phyloP scores from a whole-genome alignment of 106 monocot genomes.

The Dendrobium chrysotoxum region DNA sequence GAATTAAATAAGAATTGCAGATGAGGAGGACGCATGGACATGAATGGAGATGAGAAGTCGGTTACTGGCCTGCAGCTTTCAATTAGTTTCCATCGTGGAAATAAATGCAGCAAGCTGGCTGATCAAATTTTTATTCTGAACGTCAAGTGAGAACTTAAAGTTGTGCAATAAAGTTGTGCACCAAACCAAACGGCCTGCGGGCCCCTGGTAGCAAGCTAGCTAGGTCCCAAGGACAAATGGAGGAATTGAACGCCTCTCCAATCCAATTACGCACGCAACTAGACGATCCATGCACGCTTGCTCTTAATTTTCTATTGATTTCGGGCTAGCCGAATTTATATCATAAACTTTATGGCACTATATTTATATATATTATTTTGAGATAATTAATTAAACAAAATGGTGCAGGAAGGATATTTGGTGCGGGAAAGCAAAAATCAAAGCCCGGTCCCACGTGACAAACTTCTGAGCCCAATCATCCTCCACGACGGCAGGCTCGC shows the following conservation, averaged over 20 bases:
- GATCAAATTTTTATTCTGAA: not conserved
- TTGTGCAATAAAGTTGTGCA: not conserved
- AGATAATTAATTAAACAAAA: no score
- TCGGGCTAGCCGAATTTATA: no score
- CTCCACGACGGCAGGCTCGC: constrained; percentile 90
- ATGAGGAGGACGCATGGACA: no score
- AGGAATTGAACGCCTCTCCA: no score
- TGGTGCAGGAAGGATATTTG: constrained; percentile 36
- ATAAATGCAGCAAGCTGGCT: not conserved
- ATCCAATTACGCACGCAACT: no score
- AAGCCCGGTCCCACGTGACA: constrained; percentile 23
- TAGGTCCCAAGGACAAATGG: no score
- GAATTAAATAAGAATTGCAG: no score
- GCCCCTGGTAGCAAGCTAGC: no score
- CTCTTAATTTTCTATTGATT: no score
- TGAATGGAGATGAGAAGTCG: not conserved
- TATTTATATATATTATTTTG: no score
- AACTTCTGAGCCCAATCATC: constrained; percentile 58
- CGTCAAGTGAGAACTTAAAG: not conserved
- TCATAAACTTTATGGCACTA: no score
- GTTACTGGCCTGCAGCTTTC: not conserved
- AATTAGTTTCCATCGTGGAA: not conserved
- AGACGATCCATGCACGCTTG: no score
- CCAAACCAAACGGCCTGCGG: not conserved
- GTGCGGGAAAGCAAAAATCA: constrained; percentile 20